Conservation (phyloP, 768 basidiomycete species). For the Pulveroboletus frians region DNA sequence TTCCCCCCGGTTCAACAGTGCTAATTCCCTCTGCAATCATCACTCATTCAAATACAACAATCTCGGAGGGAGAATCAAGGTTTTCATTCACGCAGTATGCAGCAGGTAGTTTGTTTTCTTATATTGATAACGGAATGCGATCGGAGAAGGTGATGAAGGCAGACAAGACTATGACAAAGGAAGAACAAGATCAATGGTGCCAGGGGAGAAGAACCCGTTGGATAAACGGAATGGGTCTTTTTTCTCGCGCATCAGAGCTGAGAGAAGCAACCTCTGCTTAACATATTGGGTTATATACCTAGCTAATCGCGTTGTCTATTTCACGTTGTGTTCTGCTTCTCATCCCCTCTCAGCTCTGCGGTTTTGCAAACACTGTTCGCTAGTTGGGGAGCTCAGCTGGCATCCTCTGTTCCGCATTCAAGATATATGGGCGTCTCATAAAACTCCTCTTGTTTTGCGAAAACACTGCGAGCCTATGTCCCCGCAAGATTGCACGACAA, state of each 20-base stretch:
- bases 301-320: constrained; percentile 4
- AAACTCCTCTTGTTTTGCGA: constrained; percentile 35
- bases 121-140: constrained; percentile 7
- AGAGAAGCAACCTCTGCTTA: too few species aligned
- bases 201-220: too few species aligned
- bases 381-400: constrained; percentile 54
- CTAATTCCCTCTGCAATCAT: neutral
- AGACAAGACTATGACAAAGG: too few species aligned
- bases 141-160: neutral
- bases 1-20: neutral
- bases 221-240: too few species aligned
- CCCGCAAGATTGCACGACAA: constrained; percentile 34
- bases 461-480: constrained; percentile 45
- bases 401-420: constrained; percentile 49
- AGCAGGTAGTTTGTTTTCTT: neutral
- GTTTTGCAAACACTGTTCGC: constrained; percentile 51
- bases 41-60: neutral
- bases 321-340: constrained; percentile 3
- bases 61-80: neutral
- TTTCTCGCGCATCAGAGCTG: too few species aligned
- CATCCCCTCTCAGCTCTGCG: constrained; percentile 20
- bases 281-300: too few species aligned
- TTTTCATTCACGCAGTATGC: constrained; percentile 10
- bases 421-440: constrained; percentile 36
- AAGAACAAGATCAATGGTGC: too few species aligned